phyloP scores from a whole-genome alignment of 2,329 filamentous ascomycete genomes.

The Ophiostoma ips region DNA sequence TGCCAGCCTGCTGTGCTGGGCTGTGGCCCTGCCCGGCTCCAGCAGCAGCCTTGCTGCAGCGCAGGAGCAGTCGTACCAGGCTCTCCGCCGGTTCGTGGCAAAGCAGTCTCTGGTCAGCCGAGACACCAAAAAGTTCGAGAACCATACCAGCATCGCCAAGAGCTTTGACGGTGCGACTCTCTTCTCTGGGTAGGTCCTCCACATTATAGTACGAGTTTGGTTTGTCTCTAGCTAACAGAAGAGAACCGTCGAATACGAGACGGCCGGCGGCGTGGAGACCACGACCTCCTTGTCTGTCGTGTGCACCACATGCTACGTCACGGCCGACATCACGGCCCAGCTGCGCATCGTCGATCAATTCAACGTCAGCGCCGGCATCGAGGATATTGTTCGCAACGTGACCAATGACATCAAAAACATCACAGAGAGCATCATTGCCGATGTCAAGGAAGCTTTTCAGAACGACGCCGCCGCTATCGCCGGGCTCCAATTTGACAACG shows the following conservation, averaged over 20 bases:
- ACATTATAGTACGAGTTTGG: too few relatives aligned
- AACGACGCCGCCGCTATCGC: conserved; percentile 19
- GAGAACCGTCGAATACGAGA: not conserved
- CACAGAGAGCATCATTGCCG: conserved; percentile 14
- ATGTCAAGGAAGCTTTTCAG: conserved; percentile 14
- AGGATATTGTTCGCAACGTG: conserved; percentile 1
- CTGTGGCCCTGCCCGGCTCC: not conserved
- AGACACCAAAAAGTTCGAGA: conserved; percentile 1
- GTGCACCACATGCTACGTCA: conserved; percentile 10
- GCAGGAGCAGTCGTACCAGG: not conserved
- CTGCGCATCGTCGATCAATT: not conserved
- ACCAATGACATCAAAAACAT: not conserved
- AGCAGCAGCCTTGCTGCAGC: too few relatives aligned
- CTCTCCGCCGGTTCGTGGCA: not conserved
- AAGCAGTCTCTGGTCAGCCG: not conserved
- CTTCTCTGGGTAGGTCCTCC: conserved; percentile 4
- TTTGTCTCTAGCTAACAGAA: not conserved
- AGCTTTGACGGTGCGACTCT: conserved; percentile 5
- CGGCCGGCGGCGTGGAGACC: not conserved
- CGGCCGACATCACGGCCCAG: not conserved
- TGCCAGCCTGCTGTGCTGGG: not conserved
- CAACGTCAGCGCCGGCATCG: conserved; percentile 2
- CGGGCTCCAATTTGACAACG: conserved; percentile 3
- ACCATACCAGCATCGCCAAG: conserved; percentile 9
- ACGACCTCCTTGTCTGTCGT: not conserved